phyloP scores from a whole-genome alignment of 768 basidiomycete species.

The Podaxis mareebaensis region DNA sequence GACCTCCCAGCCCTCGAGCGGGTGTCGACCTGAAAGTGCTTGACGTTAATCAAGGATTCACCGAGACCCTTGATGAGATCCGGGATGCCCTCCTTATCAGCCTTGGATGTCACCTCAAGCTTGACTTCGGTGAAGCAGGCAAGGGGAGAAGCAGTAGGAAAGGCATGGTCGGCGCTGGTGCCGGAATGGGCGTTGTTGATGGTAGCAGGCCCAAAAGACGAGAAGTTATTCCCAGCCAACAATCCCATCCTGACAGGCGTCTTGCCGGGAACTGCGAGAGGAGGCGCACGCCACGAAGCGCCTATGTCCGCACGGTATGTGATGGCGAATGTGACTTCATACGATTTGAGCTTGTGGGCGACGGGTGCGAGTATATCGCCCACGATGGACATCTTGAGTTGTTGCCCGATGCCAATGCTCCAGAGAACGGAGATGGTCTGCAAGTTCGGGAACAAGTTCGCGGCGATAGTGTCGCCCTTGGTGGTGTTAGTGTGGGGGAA shows the following conservation, averaged over 20 bases:
- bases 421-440: slow-evolving; percentile 6
- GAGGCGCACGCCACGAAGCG: background rate
- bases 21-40: slow-evolving; percentile 2
- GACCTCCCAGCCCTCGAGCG: background rate
- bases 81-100: slow-evolving; percentile 4
- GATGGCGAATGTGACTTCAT: slow-evolving; percentile 1
- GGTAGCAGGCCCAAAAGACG: background rate
- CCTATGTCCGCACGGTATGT: slow-evolving; percentile 4
- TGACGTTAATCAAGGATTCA: slow-evolving; percentile 5
- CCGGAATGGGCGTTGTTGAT: background rate
- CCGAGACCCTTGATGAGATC: slow-evolving; percentile 2
- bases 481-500: background rate
- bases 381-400: slow-evolving; percentile 9
- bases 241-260: background rate
- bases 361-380: slow-evolving; percentile 2
- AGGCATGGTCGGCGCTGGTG: background rate
- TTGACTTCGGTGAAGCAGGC: slow-evolving; percentile 7
- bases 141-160: background rate
- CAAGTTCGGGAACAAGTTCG: slow-evolving; percentile 7
- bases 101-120: slow-evolving; percentile 9
- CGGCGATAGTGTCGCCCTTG: background rate
- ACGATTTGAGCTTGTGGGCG: slow-evolving; percentile 1
- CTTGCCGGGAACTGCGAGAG: background rate
- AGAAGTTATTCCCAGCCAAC: background rate
- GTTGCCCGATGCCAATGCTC: slow-evolving; percentile 14